phyloP scores from a whole-genome alignment of 2,329 filamentous ascomycete species.

The Colletotrichum gigasporum region DNA sequence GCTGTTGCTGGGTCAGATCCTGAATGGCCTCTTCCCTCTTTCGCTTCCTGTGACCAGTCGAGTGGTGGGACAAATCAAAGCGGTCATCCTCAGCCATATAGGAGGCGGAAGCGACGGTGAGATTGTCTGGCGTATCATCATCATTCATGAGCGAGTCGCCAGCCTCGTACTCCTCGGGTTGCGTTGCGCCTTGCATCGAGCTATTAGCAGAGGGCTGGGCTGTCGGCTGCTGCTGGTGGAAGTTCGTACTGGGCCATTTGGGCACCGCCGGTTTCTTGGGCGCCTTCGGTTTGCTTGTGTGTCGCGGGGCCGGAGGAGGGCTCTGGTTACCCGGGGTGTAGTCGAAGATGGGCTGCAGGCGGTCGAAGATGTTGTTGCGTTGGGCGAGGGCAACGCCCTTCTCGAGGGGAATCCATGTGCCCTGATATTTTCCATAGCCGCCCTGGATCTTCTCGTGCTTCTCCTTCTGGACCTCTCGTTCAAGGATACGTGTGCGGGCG shows the following conservation, averaged over 20 bases:
- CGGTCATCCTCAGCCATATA: constrained; percentile 87
- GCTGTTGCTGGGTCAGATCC: constrained; percentile 79
- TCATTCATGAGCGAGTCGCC: constrained; percentile 72
- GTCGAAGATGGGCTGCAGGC: constrained; percentile 88
- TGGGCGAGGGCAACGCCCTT: constrained; percentile 84
- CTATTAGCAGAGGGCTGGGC: constrained; percentile 26
- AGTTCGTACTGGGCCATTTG: constrained; percentile 62
- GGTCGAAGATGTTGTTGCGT: constrained; percentile 86
- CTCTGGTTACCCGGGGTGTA: constrained; percentile 85
- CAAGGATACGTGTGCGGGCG: constrained; percentile 90
- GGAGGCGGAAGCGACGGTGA: constrained; percentile 84
- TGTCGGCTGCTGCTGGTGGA: constrained; percentile 12
- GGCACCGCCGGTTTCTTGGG: constrained; percentile 72
- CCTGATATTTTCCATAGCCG: constrained; percentile 98
- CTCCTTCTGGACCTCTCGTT: constrained; percentile 96
- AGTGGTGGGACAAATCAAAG: constrained; percentile 73
- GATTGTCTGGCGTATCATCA: constrained; percentile 84
- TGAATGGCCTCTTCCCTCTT: constrained; percentile 75
- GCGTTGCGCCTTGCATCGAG: constrained; percentile 38
- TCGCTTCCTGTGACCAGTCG: constrained; percentile 74
- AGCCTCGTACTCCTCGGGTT: constrained; percentile 71
- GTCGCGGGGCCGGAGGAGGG: constrained; percentile 92
- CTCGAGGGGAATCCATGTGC: constrained; percentile 94
- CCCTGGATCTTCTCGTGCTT: constrained; percentile 98
- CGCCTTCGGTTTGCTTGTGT: constrained; percentile 86